phyloP scores from a whole-genome alignment of 2,329 filamentous ascomycete genomes.

The Exophiala spinifera region DNA sequence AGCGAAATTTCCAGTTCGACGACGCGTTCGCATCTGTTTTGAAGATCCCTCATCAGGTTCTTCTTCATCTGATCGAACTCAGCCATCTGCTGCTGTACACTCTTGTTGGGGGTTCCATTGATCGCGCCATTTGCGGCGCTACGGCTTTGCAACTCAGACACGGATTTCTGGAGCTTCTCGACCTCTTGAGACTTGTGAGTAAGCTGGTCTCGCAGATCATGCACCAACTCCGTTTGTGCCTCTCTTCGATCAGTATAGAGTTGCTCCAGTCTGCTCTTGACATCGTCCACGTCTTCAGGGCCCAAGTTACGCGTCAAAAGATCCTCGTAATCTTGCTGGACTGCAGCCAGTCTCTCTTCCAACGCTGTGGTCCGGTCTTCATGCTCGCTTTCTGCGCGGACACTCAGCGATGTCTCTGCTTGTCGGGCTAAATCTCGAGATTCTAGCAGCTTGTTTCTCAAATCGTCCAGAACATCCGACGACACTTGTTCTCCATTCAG shows the following conservation, averaged over 20 bases:
- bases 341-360: slow-evolving; percentile 67
- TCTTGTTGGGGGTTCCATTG: slow-evolving; percentile 77
- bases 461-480: slow-evolving; percentile 72
- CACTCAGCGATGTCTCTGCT: slow-evolving; percentile 80
- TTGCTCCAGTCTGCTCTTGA: slow-evolving; percentile 75
- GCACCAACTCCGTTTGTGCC: slow-evolving; percentile 67
- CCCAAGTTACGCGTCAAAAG: slow-evolving; percentile 75
- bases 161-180: slow-evolving; percentile 71
- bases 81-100: slow-evolving; percentile 93
- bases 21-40: slow-evolving; percentile 96
- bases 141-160: slow-evolving; percentile 74
- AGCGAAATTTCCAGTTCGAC: slow-evolving; percentile 97
- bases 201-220: slow-evolving; percentile 74
- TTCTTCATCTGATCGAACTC: slow-evolving; percentile 99
- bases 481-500: slow-evolving; percentile 74
- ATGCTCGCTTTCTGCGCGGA: slow-evolving; percentile 62
- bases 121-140: slow-evolving; percentile 44
- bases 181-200: slow-evolving; percentile 77
- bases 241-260: slow-evolving; percentile 73
- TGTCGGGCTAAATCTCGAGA: slow-evolving; percentile 91
- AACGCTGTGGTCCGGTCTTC: slow-evolving; percentile 67
- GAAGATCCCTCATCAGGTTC: slow-evolving; percentile 95
- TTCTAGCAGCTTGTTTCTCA: slow-evolving; percentile 77
- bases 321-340: slow-evolving; percentile 82
- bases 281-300: slow-evolving; percentile 75